Evolutionary conservation across 2,329 filamentous ascomycete genomes (phyloP).

Genomic region (Claviceps fusiformis): DNA sequence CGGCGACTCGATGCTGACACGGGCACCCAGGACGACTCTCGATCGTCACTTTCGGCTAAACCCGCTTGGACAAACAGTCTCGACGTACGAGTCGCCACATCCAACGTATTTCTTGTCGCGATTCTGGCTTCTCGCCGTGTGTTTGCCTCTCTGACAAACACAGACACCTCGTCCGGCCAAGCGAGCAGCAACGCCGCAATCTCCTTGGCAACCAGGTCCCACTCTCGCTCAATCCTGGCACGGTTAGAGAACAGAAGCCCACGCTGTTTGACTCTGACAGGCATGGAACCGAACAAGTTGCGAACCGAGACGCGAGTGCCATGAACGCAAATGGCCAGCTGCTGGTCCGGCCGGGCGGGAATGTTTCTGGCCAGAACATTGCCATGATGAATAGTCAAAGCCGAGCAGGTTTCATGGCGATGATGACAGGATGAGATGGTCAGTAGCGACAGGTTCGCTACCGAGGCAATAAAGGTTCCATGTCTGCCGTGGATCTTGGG

Average conservation of each 20-base stretch:
- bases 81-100: slow-evolving; percentile 17
- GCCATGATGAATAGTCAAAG: slow-evolving; percentile 57
- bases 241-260: slow-evolving; percentile 38
- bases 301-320: slow-evolving; percentile 66
- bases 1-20: slow-evolving; percentile 51
- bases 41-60: slow-evolving; percentile 39
- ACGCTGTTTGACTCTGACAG: slow-evolving; percentile 76
- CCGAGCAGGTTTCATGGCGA: slow-evolving; percentile 45
- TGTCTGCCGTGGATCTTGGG: slow-evolving; percentile 46
- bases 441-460: slow-evolving; percentile 64
- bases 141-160: slow-evolving; percentile 43
- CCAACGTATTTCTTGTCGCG: slow-evolving; percentile 13
- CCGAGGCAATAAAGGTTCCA: slow-evolving; percentile 64
- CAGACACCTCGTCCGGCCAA: slow-evolving; percentile 42
- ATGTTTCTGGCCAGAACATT: slow-evolving; percentile 48
- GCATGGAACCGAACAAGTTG: slow-evolving; percentile 80
- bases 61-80: slow-evolving; percentile 53
- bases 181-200: slow-evolving; percentile 56
- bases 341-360: slow-evolving; percentile 46
- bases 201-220: slow-evolving; percentile 46
- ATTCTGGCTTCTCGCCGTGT: slow-evolving; percentile 25
- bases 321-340: slow-evolving; percentile 40
- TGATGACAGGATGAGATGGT: slow-evolving; percentile 60
- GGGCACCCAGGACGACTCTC: slow-evolving; percentile 48
- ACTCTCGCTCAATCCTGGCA: slow-evolving; percentile 44